Conservation (phyloP, 176 grass and related monocot species). For the Guadua angustifolia region DNA sequence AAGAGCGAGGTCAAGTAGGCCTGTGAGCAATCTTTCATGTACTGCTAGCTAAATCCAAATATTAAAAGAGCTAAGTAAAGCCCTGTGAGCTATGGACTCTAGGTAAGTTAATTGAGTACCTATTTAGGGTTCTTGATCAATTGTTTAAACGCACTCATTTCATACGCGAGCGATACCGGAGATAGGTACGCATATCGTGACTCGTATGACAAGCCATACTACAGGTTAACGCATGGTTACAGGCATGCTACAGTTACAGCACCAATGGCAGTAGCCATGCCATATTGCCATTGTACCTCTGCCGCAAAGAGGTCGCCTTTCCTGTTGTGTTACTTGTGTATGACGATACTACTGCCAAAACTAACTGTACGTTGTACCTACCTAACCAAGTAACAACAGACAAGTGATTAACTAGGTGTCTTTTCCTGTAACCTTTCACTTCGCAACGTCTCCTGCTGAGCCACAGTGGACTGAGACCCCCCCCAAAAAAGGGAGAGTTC, state of each 20-base stretch:
- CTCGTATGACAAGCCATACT: not conserved
- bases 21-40: not conserved
- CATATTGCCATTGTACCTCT: not conserved
- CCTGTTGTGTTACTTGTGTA: not conserved
- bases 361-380: not conserved
- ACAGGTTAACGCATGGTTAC: not conserved
- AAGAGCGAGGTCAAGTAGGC: not conserved
- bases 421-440: not conserved
- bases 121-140: not conserved
- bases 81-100: not conserved
- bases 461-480: not conserved
- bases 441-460: not conserved
- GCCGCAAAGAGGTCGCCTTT: not conserved
- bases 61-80: not conserved
- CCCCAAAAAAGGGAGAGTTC: not conserved
- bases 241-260: not conserved
- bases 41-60: not conserved
- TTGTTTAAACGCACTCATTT: not conserved
- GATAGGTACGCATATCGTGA: not conserved
- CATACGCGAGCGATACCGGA: not conserved
- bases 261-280: not conserved
- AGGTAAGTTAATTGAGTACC: not conserved
- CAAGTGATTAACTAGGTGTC: not conserved
- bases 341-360: not conserved
- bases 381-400: not conserved